Percentiles rank a stretch among this genome's conserved stretches.
Evolutionary conservation across 306 rosid genomes (phyloP).

Genomic region (Pachyrhizus erosus): DNA sequence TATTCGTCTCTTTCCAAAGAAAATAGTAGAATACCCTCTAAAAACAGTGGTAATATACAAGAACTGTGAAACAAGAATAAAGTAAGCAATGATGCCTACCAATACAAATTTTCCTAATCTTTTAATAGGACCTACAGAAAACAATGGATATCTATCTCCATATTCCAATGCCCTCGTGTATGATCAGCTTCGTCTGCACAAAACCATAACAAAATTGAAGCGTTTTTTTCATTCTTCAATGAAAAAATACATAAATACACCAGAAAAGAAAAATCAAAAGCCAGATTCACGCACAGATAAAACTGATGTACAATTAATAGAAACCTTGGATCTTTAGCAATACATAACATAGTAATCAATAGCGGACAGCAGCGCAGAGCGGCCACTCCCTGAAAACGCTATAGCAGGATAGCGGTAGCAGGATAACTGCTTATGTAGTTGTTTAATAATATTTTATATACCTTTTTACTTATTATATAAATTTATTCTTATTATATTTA

Average conservation of each 20-base stretch:
- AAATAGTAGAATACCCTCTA: slow-evolving; percentile 48
- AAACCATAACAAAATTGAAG: slow-evolving; percentile 38
- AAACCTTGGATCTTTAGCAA: neutral
- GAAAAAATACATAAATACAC: neutral
- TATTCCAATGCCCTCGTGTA: slow-evolving; percentile 62
- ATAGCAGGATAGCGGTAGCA: too few relatives aligned
- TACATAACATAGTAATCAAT: too few relatives aligned
- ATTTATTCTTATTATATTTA: too few relatives aligned
- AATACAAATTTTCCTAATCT: slow-evolving; percentile 53
- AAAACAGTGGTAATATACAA: slow-evolving; percentile 86
- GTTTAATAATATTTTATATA: too few relatives aligned
- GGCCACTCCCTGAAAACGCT: too few relatives aligned
- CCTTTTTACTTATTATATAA: too few relatives aligned
- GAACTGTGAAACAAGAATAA: slow-evolving; percentile 56
- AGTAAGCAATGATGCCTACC: slow-evolving; percentile 53
- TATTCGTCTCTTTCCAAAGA: slow-evolving; percentile 74
- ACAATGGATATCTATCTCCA: slow-evolving; percentile 51
- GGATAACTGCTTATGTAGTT: too few relatives aligned
- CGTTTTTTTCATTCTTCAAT: neutral
- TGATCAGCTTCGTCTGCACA: slow-evolving; percentile 79
- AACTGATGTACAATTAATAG: neutral
- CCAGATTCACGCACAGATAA: neutral
- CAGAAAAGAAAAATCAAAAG: neutral
- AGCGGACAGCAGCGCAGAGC: too few relatives aligned
- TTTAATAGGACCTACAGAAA: slow-evolving; percentile 60